Percentiles rank a stretch among this genome's conserved stretches.
phyloP scores from a whole-genome alignment of 2,329 filamentous ascomycete genomes.

The Madurella fahalii region DNA sequence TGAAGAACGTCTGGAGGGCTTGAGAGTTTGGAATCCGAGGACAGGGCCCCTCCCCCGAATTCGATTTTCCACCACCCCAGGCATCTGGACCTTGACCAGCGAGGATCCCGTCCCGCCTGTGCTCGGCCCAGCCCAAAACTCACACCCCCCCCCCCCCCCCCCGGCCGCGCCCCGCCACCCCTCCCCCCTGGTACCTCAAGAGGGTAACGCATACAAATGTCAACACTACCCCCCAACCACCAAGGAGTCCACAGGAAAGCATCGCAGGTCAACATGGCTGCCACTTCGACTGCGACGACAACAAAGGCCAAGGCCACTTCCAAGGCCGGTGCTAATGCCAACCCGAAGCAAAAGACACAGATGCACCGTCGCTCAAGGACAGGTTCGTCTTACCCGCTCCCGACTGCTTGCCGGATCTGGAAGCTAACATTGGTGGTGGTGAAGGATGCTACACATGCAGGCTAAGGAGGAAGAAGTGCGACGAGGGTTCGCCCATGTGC shows the following conservation, averaged over 20 bases:
- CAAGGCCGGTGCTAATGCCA: constrained; percentile 47
- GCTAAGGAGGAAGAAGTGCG: constrained; percentile 65
- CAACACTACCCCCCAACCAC: constrained; percentile 60
- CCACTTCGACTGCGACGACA: constrained; percentile 43
- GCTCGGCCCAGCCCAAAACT: constrained; percentile 34
- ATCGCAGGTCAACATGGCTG: constrained; percentile 56
- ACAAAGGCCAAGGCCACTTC: constrained; percentile 55
- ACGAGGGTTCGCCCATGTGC: constrained; percentile 60
- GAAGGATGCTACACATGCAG: constrained; percentile 66
- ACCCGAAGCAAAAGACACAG: constrained; percentile 68
- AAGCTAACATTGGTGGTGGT: constrained; percentile 31
- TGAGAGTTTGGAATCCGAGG: constrained; percentile 24
- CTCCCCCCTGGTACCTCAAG: constrained; percentile 25
- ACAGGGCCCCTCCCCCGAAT: constrained; percentile 10
- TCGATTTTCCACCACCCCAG: constrained; percentile 28
- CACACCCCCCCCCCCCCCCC: constrained; percentile 24
- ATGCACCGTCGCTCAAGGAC: constrained; percentile 93
- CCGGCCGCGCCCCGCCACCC: constrained; percentile 30
- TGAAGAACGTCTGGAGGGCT: constrained; percentile 28
- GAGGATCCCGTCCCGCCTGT: constrained; percentile 39
- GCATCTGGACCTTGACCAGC: constrained; percentile 33
- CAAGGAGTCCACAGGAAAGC: constrained; percentile 47
- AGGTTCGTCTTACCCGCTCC: constrained; percentile 57
- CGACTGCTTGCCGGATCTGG: constrained; percentile 17
- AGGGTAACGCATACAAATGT: constrained; percentile 55